These are phyloP conservation scores for Glycine latifolia DNA, from an alignment of 306 rosid species.

Conservation along the genomic window DNA sequence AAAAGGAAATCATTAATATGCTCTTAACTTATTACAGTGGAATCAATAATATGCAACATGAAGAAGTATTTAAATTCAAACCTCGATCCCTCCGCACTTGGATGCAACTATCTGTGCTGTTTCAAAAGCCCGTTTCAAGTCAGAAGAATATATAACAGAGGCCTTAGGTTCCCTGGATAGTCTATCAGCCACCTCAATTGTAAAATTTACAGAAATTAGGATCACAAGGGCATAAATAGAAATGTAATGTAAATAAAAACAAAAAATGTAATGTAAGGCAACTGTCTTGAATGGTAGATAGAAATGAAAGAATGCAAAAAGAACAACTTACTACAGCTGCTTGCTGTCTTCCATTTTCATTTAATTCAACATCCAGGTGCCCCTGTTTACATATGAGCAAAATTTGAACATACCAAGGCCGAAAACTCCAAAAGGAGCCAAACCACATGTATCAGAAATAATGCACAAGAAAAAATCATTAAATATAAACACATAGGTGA, in stretches of 20 bases:
- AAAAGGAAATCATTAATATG: conserved; percentile 4
- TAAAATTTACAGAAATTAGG: conserved; percentile 43
- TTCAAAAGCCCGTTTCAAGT: conserved; percentile 86
- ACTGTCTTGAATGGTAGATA: conserved; percentile 19
- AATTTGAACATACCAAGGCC: conserved; percentile 31
- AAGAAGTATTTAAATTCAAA: conserved; percentile 50
- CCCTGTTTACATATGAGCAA: conserved; percentile 64
- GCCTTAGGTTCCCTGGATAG: conserved; percentile 75
- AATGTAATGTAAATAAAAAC: conserved; percentile 2
- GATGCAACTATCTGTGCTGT: conserved; percentile 88
- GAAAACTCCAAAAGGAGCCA: conserved; percentile 41
- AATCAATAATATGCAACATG: conserved; percentile 33
- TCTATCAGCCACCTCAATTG: conserved; percentile 77
- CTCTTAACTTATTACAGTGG: conserved; percentile 15
- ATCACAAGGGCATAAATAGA: conserved; percentile 24
- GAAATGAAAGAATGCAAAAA: conserved; percentile 30
- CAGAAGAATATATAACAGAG: conserved; percentile 82
- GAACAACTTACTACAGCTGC: conserved; percentile 76
- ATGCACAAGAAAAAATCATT: conserved; percentile 7
- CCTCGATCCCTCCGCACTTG: conserved; percentile 78
- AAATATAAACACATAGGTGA: background rate
- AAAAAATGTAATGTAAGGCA: conserved; percentile 5
- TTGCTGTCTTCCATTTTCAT: conserved; percentile 91
- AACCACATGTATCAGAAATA: conserved; percentile 20
- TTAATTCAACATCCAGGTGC: conserved; percentile 83